phyloP scores from a whole-genome alignment of 352 stramenopile species.

The Phytopythium delawarense region DNA sequence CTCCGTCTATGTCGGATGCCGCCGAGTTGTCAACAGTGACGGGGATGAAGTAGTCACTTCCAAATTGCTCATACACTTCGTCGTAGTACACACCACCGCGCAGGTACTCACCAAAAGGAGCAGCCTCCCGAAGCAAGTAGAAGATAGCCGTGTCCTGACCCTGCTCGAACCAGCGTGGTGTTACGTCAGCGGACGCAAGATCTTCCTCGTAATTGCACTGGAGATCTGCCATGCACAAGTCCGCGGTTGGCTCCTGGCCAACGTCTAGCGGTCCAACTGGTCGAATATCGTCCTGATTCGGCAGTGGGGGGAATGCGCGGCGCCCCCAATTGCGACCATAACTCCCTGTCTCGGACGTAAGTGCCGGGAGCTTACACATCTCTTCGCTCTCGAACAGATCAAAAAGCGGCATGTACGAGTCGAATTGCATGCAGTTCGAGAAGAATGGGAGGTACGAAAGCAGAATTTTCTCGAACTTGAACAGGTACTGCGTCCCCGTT shows the following conservation, averaged over 20 bases:
- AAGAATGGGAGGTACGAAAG: constrained; percentile 96
- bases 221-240: constrained; percentile 88
- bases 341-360: constrained; percentile 58
- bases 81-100: constrained; percentile 71
- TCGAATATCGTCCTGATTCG: constrained; percentile 94
- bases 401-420: constrained; percentile 94
- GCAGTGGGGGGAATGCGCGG: constrained; percentile 75
- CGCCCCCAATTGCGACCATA: constrained; percentile 75
- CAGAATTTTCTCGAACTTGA: constrained; percentile 79
- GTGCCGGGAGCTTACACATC: constrained; percentile 86
- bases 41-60: constrained; percentile 93
- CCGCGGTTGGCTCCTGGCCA: constrained; percentile 82
- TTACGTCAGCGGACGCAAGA: constrained; percentile 83
- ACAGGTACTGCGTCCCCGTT: constrained; percentile 45
- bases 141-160: constrained; percentile 85
- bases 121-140: constrained; percentile 89
- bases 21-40: constrained; percentile 89
- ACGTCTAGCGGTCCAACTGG: constrained; percentile 89
- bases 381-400: constrained; percentile 87
- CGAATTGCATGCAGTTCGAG: constrained; percentile 95
- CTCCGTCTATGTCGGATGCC: constrained; percentile 65
- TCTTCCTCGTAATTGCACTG: constrained; percentile 94
- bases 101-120: constrained; percentile 88
- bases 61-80: constrained; percentile 39
- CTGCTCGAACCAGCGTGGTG: constrained; percentile 96